phyloP scores from a whole-genome alignment of 306 rosid genomes.

The Corylus avellana region DNA sequence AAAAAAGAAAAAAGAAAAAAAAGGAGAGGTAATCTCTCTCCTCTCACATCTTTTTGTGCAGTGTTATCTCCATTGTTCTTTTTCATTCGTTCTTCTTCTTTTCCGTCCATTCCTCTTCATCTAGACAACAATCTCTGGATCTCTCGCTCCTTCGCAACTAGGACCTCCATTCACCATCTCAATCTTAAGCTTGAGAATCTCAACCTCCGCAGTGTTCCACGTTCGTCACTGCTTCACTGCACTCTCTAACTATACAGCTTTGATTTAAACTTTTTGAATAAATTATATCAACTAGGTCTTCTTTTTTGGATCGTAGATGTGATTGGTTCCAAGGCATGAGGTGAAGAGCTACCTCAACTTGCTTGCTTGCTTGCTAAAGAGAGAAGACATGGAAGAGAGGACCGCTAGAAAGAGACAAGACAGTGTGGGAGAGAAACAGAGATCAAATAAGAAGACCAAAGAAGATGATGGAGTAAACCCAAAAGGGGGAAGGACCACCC shows the following conservation, averaged over 20 bases:
- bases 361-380: constrained; percentile 1
- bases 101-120: too few relatives aligned
- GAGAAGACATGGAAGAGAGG: too few relatives aligned
- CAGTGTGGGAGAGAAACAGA: too few relatives aligned
- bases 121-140: constrained; percentile 31
- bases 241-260: background rate
- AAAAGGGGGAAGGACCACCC: too few relatives aligned
- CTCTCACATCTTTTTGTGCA: too few relatives aligned
- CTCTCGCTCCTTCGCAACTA: constrained; percentile 47
- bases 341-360: constrained; percentile 54
- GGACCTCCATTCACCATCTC: constrained; percentile 41
- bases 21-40: too few relatives aligned
- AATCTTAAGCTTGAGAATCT: constrained; percentile 44
- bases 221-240: constrained; percentile 29
- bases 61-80: too few relatives aligned
- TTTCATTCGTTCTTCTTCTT: too few relatives aligned
- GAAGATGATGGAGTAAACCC: too few relatives aligned
- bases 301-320: constrained; percentile 32
- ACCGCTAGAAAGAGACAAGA: too few relatives aligned
- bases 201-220: constrained; percentile 50
- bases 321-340: constrained; percentile 51
- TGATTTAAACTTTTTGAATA: background rate
- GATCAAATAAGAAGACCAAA: too few relatives aligned
- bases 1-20: too few relatives aligned
- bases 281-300: background rate